phyloP scores from a whole-genome alignment of 192 early-diverging fungal genomes.

The Spinellus fusiger region DNA sequence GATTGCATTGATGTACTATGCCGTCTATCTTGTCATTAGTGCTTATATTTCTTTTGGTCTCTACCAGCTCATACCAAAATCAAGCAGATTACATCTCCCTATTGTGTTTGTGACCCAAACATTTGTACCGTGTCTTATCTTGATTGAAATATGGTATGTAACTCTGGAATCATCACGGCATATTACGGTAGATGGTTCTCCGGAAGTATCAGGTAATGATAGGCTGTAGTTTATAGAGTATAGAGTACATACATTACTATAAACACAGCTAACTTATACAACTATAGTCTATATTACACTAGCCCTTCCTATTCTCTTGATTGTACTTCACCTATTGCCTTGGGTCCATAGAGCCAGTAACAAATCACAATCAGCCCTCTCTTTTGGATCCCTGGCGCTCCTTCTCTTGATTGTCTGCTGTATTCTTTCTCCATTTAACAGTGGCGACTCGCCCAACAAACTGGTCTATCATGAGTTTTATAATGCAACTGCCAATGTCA shows the following conservation, averaged over 20 bases:
- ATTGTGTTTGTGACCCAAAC: conserved; percentile 10
- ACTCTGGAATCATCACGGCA: conserved; percentile 37
- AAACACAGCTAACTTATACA: background rate
- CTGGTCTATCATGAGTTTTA: conserved; percentile 33
- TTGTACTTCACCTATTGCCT: conserved; percentile 37
- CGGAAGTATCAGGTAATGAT: conserved; percentile 37
- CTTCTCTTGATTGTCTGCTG: conserved; percentile 24
- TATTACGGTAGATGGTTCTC: conserved; percentile 41
- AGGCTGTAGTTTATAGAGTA: background rate
- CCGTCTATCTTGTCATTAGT: conserved; percentile 27
- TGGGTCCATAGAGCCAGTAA: conserved; percentile 36
- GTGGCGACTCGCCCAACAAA: conserved; percentile 38
- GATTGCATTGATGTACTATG: conserved; percentile 35
- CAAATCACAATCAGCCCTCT: conserved; percentile 10
- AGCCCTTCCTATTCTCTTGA: conserved; percentile 23
- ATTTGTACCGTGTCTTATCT: conserved; percentile 22
- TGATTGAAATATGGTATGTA: conserved; percentile 32
- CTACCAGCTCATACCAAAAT: background rate
- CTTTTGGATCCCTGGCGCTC: conserved; percentile 22
- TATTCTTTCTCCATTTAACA: conserved; percentile 33
- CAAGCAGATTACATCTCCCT: background rate
- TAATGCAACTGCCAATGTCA: conserved; percentile 25
- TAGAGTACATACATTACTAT: background rate
- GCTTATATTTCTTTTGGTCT: conserved; percentile 26
- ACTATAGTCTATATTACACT: conserved; percentile 34